phyloP scores from a whole-genome alignment of 2,329 filamentous ascomycete genomes.

The Colletotrichum australisinense region DNA sequence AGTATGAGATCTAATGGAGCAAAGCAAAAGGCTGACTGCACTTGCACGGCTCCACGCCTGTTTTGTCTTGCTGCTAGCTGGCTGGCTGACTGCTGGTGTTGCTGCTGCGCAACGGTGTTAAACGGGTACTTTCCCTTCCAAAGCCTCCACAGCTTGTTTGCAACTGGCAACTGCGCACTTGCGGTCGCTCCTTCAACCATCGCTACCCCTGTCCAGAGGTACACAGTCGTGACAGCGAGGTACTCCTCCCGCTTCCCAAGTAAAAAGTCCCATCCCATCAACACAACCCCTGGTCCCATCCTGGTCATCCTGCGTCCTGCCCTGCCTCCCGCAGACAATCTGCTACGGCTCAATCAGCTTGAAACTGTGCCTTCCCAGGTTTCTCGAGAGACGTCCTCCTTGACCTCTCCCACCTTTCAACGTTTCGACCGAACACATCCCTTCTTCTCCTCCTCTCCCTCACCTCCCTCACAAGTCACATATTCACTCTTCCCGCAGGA shows the following conservation, averaged over 20 bases:
- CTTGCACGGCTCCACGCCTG: not conserved
- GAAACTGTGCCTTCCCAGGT: constrained; percentile 32
- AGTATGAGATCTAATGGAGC: not conserved
- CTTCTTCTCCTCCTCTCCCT: constrained; percentile 17
- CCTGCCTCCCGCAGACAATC: constrained; percentile 22
- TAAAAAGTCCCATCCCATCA: not conserved
- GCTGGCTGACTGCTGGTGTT: not conserved
- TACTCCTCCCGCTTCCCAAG: not conserved
- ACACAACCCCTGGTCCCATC: not conserved
- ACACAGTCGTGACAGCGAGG: too few relatives aligned
- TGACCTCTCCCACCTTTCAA: constrained; percentile 22
- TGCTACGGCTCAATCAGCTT: constrained; percentile 35
- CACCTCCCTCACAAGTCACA: not conserved
- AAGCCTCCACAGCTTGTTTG: not conserved
- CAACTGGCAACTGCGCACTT: not conserved
- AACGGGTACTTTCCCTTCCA: not conserved
- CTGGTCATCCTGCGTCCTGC: constrained; percentile 19
- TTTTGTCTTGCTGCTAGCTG: too few relatives aligned
- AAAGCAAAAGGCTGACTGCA: not conserved
- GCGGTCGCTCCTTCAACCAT: constrained; percentile 20
- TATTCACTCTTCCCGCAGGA: not conserved
- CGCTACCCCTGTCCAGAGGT: constrained; percentile 19
- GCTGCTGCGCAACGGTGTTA: constrained; percentile 11
- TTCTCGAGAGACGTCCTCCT: constrained; percentile 13
- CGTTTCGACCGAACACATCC: constrained; percentile 32